Evolutionary conservation across 768 basidiomycete genomes (phyloP), one percentile per base, ranked within the genome.

Genomic region (Rhodotorula graminis): DNA sequence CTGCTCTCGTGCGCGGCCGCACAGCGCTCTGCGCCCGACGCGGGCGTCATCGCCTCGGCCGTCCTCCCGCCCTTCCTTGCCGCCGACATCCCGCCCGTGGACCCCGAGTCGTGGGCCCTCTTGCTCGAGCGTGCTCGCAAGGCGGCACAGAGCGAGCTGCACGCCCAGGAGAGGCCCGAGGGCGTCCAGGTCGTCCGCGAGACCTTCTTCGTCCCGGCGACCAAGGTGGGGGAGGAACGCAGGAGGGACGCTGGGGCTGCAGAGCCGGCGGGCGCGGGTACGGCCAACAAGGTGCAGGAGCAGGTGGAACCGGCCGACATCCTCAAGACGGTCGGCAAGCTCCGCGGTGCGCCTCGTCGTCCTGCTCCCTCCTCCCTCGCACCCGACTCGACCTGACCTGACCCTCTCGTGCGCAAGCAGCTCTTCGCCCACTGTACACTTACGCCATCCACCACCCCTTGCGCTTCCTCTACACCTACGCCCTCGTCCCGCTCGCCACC

Each of bases 401-500:
- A 53, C 23, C 27, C 3, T 50, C 53, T 31, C 11, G 37, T 33
- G 21, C 27, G 5, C 31, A 9, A 12, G 15, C 57, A 68, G 66
- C 47, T 19, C 59, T 72, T 19, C 55, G 58, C 21, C 71, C 71
- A 3, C 14, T 72, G 3, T 69, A 61, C 53, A 65, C 60, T 52
- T 69, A 65, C 57, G 71, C 67, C 3, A 19, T 72, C 18, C 64
- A 69, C 46, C 71, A 72, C 29, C 71, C 71, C 0, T 16, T 72
- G 58, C 71, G 71, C 44, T 72, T 72, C 71, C 59, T 70, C 50
- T 44, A 44, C 21, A 15, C 37, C 29, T 70, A 55, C 64, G 29
- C 57, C 29, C 44, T 70, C 50, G 29, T 65, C n/a, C 69, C 69
- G 12, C 27, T 70, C 29, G 50, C 52, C 11, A 33, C 47, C 16